These are phyloP conservation scores for Antrodiella citrinella DNA, from an alignment of 768 basidiomycete genomes.

Conservation along the genomic window DNA sequence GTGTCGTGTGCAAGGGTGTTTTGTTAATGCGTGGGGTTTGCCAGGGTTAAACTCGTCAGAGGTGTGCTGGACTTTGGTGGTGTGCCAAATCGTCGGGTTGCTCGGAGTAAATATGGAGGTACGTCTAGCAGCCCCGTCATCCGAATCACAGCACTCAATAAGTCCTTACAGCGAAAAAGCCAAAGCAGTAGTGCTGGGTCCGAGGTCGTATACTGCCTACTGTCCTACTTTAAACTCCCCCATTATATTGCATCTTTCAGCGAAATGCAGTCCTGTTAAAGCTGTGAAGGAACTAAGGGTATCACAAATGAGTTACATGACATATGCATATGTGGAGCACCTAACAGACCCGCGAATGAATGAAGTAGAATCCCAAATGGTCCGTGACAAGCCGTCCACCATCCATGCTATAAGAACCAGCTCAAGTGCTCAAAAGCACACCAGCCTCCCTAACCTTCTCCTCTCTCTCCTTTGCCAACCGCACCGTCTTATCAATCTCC, in stretches of 20 bases:
- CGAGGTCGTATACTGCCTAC: neutral
- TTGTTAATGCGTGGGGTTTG: neutral
- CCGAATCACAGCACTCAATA: conserved; percentile 21
- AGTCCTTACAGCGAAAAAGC: conserved; percentile 61
- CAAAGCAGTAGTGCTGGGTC: conserved; percentile 51
- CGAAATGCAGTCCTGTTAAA: no score
- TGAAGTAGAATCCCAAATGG: no score
- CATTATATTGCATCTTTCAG: no score
- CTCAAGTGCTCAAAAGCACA: conserved; percentile 31
- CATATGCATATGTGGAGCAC: no score
- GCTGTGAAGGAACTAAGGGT: no score
- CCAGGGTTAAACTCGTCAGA: conserved; percentile 90
- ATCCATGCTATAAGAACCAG: no score
- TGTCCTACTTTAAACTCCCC: no score
- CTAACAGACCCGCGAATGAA: no score
- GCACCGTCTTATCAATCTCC: conserved; percentile 78
- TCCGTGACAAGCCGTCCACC: no score
- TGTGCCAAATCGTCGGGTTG: conserved; percentile 73
- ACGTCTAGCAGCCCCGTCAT: conserved; percentile 14
- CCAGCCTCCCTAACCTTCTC: conserved; percentile 58
- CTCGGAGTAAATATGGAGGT: conserved; percentile 93
- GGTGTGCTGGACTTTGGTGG: conserved; percentile 89
- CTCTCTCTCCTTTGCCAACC: conserved; percentile 58
- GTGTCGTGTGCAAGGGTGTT: neutral
- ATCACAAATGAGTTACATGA: no score